A percentile compares a stretch with the other conserved stretches of the same genome.
phyloP scores from a whole-genome alignment of 1,139 yeast genomes.

The Protomyces inouyei region DNA sequence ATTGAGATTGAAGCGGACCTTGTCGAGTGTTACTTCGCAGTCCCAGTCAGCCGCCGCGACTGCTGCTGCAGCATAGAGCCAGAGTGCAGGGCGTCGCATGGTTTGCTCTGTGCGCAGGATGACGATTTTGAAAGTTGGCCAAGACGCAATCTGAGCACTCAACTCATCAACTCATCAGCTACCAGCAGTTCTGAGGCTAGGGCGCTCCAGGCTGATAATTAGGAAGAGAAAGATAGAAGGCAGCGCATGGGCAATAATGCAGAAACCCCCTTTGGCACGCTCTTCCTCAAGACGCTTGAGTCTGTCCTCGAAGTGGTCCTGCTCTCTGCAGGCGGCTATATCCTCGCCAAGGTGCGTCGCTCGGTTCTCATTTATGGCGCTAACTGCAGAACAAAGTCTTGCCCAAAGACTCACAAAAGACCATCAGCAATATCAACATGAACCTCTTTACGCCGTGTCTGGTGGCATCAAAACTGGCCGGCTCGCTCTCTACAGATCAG shows the following conservation, averaged over 20 bases:
- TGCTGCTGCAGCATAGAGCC: constrained; percentile 27
- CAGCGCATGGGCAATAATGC: constrained; percentile 18
- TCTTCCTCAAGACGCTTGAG: constrained; percentile 22
- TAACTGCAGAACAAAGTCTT: constrained; percentile 5
- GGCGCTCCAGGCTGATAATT: too few species aligned
- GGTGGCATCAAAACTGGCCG: constrained; percentile 71
- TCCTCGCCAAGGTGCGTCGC: not conserved
- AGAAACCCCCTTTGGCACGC: constrained; percentile 18
- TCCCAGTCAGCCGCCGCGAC: constrained; percentile 41
- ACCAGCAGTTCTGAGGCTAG: too few species aligned
- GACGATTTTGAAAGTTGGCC: too few species aligned
- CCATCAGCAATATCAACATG: constrained; percentile 63
- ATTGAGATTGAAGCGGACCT: constrained; percentile 44
- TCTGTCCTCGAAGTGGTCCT: constrained; percentile 23
- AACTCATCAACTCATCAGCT: too few species aligned
- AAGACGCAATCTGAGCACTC: too few species aligned
- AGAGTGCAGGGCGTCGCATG: not conserved
- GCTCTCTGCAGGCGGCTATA: constrained; percentile 23
- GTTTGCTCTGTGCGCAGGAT: too few species aligned
- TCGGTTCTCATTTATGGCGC: too few species aligned
- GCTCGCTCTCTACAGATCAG: constrained; percentile 62
- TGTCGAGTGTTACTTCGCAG: constrained; percentile 47
- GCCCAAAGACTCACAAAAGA: constrained; percentile 48
- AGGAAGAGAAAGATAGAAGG: not conserved
- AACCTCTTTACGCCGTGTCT: constrained; percentile 80